Percentiles rank a stretch among this genome's conserved stretches.
phyloP scores from a whole-genome alignment of 176 grass and related monocot species.

The Avena insularis region DNA sequence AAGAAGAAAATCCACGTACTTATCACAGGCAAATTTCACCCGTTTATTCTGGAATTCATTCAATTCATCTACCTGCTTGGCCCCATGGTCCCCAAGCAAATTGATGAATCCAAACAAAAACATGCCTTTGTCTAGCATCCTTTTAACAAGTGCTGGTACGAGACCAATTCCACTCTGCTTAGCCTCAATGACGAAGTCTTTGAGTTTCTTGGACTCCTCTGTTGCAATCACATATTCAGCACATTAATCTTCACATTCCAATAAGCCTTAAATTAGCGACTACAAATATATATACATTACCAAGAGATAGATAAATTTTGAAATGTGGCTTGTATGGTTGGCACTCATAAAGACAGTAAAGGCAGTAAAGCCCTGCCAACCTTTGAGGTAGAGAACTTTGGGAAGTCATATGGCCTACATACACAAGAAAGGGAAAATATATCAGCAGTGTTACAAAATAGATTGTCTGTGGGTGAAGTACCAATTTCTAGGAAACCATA shows the following conservation, averaged over 20 bases:
- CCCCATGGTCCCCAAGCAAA: slow-evolving; percentile 52
- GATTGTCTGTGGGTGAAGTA: not conserved
- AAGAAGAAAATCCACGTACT: slow-evolving; percentile 52
- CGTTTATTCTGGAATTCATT: slow-evolving; percentile 60
- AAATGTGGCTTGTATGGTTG: slow-evolving; percentile 85
- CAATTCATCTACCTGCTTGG: slow-evolving; percentile 67
- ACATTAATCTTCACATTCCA: slow-evolving; percentile 20
- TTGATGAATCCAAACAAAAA: slow-evolving; percentile 85
- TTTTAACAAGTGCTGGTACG: slow-evolving; percentile 72
- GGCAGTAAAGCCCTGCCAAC: slow-evolving; percentile 89
- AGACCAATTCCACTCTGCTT: slow-evolving; percentile 55
- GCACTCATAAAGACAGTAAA: slow-evolving; percentile 89
- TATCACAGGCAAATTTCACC: slow-evolving; percentile 70
- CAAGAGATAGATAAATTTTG: slow-evolving; percentile 84
- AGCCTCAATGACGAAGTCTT: slow-evolving; percentile 61
- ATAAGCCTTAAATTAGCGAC: slow-evolving; percentile 34
- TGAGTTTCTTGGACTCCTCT: slow-evolving; percentile 79
- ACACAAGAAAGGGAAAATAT: slow-evolving; percentile 41
- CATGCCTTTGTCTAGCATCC: slow-evolving; percentile 73
- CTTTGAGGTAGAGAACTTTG: slow-evolving; percentile 51
- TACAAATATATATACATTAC: slow-evolving; percentile 47
- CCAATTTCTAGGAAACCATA: slow-evolving; percentile 19
- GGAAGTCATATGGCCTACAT: slow-evolving; percentile 76
- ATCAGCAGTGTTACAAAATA: slow-evolving; percentile 19
- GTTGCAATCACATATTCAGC: slow-evolving; percentile 17